These are phyloP conservation scores for Leptomonas pyrrhocoris DNA, from an alignment of 208 protist genomes.

Conservation along the genomic window DNA sequence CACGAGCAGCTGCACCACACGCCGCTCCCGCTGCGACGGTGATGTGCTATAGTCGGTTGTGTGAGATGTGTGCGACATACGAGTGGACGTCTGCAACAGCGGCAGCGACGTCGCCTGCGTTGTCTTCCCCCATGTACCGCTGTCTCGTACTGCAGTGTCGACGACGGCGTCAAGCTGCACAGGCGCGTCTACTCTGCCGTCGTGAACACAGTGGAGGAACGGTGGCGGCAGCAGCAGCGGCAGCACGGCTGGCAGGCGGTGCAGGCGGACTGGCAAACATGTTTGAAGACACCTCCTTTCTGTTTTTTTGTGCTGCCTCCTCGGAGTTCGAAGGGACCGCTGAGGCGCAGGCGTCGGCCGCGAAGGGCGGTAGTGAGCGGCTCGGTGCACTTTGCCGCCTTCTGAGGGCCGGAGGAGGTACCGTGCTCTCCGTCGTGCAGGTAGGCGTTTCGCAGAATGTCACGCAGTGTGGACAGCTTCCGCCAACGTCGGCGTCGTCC, in stretches of 20 bases:
- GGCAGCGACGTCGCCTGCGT: background rate
- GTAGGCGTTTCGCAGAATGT: background rate
- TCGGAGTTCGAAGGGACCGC: background rate
- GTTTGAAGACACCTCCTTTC: background rate
- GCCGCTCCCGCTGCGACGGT: background rate
- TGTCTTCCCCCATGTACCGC: background rate
- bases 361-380: background rate
- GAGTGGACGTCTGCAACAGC: conserved; percentile 19
- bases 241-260: background rate
- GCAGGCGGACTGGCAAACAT: background rate
- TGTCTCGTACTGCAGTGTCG: conserved; percentile 28
- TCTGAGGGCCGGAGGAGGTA: conserved; percentile 4
- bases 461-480: too few relatives aligned
- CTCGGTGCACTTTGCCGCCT: background rate
- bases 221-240: background rate
- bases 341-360: background rate
- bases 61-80: conserved; percentile 18
- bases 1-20: background rate
- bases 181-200: conserved; percentile 4
- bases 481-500: background rate
- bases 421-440: conserved; percentile 2
- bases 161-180: conserved; percentile 11
- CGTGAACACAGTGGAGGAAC: background rate
- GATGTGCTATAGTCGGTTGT: conserved; percentile 13
- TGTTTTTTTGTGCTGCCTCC: background rate